Conservation (phyloP, 2,329 filamentous ascomycete species). For the Paecilomyces dactylethromorphus region DNA sequence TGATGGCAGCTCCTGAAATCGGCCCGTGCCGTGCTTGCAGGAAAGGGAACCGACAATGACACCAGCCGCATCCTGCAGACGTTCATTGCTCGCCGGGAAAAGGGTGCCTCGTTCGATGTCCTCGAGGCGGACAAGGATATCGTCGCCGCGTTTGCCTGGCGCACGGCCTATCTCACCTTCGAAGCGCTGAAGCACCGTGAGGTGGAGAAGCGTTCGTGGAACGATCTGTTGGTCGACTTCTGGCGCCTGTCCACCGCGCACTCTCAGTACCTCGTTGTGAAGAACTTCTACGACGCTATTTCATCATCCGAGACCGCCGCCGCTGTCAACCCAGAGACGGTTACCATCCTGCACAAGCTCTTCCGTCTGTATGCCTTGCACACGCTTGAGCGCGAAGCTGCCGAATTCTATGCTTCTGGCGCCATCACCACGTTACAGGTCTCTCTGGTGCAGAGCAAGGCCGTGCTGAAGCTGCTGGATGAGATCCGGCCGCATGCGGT, state of each 20-base stretch:
- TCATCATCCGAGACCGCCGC: constrained; percentile 47
- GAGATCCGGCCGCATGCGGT: constrained; percentile 70
- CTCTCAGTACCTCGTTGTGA: constrained; percentile 70
- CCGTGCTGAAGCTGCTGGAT: constrained; percentile 62
- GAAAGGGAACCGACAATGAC: constrained; percentile 60
- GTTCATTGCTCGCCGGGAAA: constrained; percentile 60
- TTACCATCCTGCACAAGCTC: constrained; percentile 56
- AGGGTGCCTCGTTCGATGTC: constrained; percentile 68
- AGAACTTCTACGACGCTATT: constrained; percentile 69
- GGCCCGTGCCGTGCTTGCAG: constrained; percentile 61
- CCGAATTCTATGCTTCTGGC: constrained; percentile 65
- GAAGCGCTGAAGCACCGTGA: constrained; percentile 69
- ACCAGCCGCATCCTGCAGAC: constrained; percentile 59
- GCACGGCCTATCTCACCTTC: constrained; percentile 66
- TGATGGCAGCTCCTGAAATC: constrained; percentile 58
- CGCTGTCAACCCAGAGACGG: constrained; percentile 52
- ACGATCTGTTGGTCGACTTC: constrained; percentile 70
- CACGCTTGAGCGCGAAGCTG: constrained; percentile 62
- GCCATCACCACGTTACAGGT: constrained; percentile 69
- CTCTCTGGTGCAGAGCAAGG: constrained; percentile 58
- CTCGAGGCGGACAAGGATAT: constrained; percentile 64
- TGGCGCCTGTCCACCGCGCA: constrained; percentile 69
- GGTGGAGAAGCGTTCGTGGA: constrained; percentile 70
- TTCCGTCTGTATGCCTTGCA: constrained; percentile 61
- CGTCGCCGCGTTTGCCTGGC: constrained; percentile 69